These are phyloP conservation scores for Vitis labrusca DNA, from an alignment of 164 flowering plant species.

Conservation along the genomic window DNA sequence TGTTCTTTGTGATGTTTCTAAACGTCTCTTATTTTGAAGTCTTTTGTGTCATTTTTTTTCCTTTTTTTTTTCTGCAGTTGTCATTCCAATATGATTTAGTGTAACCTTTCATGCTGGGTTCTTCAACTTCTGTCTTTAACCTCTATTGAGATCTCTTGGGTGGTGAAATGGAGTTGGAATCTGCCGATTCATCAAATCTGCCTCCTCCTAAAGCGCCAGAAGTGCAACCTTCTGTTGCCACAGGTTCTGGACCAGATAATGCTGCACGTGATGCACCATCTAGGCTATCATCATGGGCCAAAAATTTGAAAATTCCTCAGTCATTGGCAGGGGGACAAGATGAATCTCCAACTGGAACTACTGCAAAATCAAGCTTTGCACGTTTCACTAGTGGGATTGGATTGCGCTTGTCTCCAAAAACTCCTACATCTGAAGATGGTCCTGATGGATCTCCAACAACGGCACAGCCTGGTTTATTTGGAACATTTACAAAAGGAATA, in stretches of 20 bases:
- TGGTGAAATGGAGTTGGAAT: conserved; percentile 42
- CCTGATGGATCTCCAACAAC: conserved; percentile 37
- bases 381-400: conserved; percentile 83
- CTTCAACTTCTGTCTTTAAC: background rate
- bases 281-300: conserved; percentile 75
- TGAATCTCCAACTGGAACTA: conserved; percentile 43
- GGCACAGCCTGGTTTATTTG: conserved; percentile 69
- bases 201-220: conserved; percentile 33
- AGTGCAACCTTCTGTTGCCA: conserved; percentile 24
- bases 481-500: conserved; percentile 76
- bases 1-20: background rate
- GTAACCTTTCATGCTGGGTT: background rate
- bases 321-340: conserved; percentile 43
- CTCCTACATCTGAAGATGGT: conserved; percentile 45
- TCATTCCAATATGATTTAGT: background rate
- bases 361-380: conserved; percentile 75
- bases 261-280: conserved; percentile 45
- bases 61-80: conserved; percentile 1
- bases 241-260: conserved; percentile 37
- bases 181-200: conserved; percentile 36
- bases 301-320: conserved; percentile 70
- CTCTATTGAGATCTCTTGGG: conserved; percentile 9
- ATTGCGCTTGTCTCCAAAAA: conserved; percentile 72
- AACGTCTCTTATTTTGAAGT: background rate
- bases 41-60: background rate